These are phyloP conservation scores for Blastobotrys terrestris DNA, from an alignment of 805 yeast species.

Conservation along the genomic window DNA sequence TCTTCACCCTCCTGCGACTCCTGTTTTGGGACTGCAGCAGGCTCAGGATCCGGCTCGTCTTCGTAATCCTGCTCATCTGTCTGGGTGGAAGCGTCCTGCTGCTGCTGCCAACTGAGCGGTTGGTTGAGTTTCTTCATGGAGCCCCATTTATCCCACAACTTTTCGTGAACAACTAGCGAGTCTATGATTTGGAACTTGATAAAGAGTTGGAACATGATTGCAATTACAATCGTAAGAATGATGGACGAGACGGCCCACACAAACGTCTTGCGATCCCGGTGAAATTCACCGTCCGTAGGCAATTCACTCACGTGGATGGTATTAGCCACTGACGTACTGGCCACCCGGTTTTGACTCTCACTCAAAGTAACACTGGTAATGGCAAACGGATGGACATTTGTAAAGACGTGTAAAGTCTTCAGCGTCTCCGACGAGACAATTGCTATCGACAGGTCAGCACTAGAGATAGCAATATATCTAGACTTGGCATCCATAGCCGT, in stretches of 20 bases:
- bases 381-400: constrained; percentile 69
- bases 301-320: constrained; percentile 57
- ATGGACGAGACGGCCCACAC: constrained; percentile 18
- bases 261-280: constrained; percentile 12
- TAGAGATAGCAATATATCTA: constrained; percentile 50
- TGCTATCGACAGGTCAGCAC: constrained; percentile 60
- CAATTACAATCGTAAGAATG: constrained; percentile 23
- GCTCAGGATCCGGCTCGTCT: background rate
- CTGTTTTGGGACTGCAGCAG: background rate
- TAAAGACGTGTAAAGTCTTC: constrained; percentile 42
- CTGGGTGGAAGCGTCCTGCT: background rate
- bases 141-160: background rate
- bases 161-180: constrained; percentile 17
- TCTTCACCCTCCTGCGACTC: background rate
- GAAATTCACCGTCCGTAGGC: constrained; percentile 35
- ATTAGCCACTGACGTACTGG: constrained; percentile 73
- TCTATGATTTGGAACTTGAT: constrained; percentile 29
- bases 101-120: background rate
- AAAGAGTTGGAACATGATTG: constrained; percentile 20
- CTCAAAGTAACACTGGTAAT: constrained; percentile 68
- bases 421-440: constrained; percentile 50
- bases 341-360: constrained; percentile 58
- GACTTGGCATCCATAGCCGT: constrained; percentile 45
- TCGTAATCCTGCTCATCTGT: background rate
- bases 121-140: background rate